phyloP scores from a whole-genome alignment of 352 stramenopile genomes.

The Phytophthora pluvialis region DNA sequence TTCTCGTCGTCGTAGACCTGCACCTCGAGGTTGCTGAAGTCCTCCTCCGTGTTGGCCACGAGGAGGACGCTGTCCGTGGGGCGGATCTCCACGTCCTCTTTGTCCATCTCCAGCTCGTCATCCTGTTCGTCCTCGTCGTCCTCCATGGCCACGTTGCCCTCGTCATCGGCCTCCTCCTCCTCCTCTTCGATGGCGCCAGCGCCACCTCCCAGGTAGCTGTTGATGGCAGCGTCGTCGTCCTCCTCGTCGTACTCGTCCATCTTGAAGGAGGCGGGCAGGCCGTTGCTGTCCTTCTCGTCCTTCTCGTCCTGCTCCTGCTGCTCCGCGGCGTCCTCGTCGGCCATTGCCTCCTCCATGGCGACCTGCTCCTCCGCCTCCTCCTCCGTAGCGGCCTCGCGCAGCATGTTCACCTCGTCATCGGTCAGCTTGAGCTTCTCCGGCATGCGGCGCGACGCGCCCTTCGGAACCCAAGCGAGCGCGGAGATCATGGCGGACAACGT shows the following conservation, averaged over 20 bases:
- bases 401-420: slow-evolving; percentile 82
- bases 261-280: slow-evolving; percentile 74
- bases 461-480: slow-evolving; percentile 41
- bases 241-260: slow-evolving; percentile 92
- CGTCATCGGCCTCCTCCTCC: slow-evolving; percentile 49
- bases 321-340: slow-evolving; percentile 48
- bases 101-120: slow-evolving; percentile 76
- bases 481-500: slow-evolving; percentile 32
- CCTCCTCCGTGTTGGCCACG: slow-evolving; percentile 97
- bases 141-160: slow-evolving; percentile 62
- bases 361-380: slow-evolving; percentile 72
- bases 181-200: slow-evolving; percentile 48
- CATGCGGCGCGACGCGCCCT: slow-evolving; percentile 56
- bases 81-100: slow-evolving; percentile 95
- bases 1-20: slow-evolving; percentile 98
- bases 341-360: slow-evolving; percentile 59
- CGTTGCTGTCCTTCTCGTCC: slow-evolving; percentile 52
- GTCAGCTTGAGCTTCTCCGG: slow-evolving; percentile 89
- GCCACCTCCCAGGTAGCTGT: slow-evolving; percentile 69
- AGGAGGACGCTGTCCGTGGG: slow-evolving; percentile 95
- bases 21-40: slow-evolving; percentile 98
- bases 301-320: slow-evolving; percentile 34
- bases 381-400: slow-evolving; percentile 78
- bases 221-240: slow-evolving; percentile 82
- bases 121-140: slow-evolving; percentile 69